Conservation (phyloP, 1,139 yeast species). For the Debaryomyces fabryi region DNA sequence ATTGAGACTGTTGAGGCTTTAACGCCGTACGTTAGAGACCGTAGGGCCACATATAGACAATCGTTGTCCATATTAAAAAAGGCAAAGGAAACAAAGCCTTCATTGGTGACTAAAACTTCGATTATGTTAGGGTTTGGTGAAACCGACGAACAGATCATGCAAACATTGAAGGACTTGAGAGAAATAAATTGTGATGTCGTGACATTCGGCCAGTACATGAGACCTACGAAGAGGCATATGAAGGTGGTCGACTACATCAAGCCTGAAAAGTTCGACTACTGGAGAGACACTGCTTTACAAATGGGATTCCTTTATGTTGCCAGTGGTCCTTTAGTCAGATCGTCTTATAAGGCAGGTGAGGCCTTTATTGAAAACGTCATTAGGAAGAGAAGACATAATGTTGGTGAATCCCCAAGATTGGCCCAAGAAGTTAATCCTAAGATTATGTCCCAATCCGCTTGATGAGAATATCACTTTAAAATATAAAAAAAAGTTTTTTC, state of each 20-base stretch:
- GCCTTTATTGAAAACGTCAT: constrained; percentile 94
- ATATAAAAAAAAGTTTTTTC: background rate
- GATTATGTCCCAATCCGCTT: constrained; percentile 4
- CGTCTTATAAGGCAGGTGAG: constrained; percentile 98
- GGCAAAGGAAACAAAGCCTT: constrained; percentile 78
- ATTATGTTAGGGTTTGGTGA: constrained; percentile 98
- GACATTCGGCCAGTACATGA: constrained; percentile 98
- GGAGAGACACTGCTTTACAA: constrained; percentile 87
- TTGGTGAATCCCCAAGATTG: constrained; percentile 47
- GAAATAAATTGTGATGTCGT: constrained; percentile 85
- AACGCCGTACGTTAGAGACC: constrained; percentile 94
- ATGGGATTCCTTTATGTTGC: constrained; percentile 97
- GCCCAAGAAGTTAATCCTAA: constrained; percentile 27
- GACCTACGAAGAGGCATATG: constrained; percentile 98
- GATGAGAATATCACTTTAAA: background rate
- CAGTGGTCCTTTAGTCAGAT: constrained; percentile 94
- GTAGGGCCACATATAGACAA: constrained; percentile 94
- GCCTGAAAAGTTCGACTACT: constrained; percentile 93
- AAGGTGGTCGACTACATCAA: constrained; percentile 93
- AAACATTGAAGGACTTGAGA: constrained; percentile 76
- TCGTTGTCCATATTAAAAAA: constrained; percentile 73
- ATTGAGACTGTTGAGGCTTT: constrained; percentile 94
- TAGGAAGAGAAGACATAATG: constrained; percentile 66
- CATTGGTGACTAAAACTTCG: constrained; percentile 87
- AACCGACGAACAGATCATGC: constrained; percentile 82